Base-by-base conservation (phyloP, 1,284 basidiomycete species). In the Trametes versicolor region DNA sequence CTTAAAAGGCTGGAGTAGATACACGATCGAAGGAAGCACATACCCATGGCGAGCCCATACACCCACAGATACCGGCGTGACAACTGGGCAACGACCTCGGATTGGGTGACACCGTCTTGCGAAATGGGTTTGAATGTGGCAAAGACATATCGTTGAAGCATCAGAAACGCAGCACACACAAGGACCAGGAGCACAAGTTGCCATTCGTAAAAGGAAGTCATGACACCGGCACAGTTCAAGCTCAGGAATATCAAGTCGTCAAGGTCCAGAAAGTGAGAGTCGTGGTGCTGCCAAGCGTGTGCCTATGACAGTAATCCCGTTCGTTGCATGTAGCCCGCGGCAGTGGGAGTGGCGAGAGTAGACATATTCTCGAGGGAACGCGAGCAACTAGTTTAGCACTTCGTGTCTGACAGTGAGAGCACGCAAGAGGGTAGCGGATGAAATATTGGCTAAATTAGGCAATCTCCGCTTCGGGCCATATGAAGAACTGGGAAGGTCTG, bases 31-130 rank as follows among this genome's bases (percentile, higher is more conserved):
- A 23, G 7, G 47, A 4, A 15, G 5, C 1, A 57, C 86, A 62
- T 70, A 87, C 90, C 87, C 90, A 92, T 92, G 32, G 90, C 90
- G 32, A 91, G 83, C 1, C 83, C 88, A 74, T 91, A 92, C 9
- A 91, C 89, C 4, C 85, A 69, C 27, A 92, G 76, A 73, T 92
- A 92, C 71, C 86, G 86, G 66, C 79, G 77, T 23, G 84, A 82
- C 64, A 92, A 72, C 36, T 74, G 73, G 6, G 79, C 74, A 21
- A 15, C 17, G 29, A 74, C 70, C 49, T 66, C 72, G 61, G 53
- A 56, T 13, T 62, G 61, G 19, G 66, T 60, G 25, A 58, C n/a
- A 65, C 66, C 12, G 64, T 62, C 77, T 13, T 75, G 62, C 2
- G 9, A 32, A 23, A 19, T 9, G 8, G 75, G 73, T 52, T 73